Evolutionary conservation across 495 filamentous ascomycete species (phyloP), one percentile per base, ranked within the genome.

Genomic region (Penicillium desertorum): DNA sequence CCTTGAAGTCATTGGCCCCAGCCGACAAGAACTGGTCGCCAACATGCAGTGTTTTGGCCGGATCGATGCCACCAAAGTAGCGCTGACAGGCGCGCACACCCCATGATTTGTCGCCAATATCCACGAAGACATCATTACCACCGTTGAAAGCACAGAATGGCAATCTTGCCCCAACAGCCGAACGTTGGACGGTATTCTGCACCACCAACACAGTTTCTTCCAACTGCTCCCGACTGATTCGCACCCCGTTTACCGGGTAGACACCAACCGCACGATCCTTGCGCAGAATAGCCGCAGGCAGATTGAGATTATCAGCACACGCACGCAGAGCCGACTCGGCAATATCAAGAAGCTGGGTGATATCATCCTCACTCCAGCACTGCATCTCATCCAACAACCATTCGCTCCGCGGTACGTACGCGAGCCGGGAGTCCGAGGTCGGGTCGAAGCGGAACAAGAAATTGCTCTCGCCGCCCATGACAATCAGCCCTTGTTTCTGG

Each of bases 141-240:
- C 85, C 94, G 70, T 99, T 98, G 77, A 99, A 99, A 22, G 94
- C 95, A 67, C 95, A 99, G 67, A 99, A 99, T 1, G 95, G 94
- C 19, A 99, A 75, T 4, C 83, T 71, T 16, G 78, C 73, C 0
- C 86, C 87, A 1, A 87, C 84, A 2, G 80, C 75, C 36, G 88
- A 93, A 43, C 92, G 80, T 68, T 97, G 92, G 0, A 98, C 81
- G 16, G 89, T 89, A 71, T 96, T 95, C 64, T 97, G 93, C 20
- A 91, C 90, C 3, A 92, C 90, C 9, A 99, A 79, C 0, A 99
- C 95, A 0, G 92, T 97, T 74, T 99, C 95, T 69, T 99, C 94
- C 17, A 98, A 80, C 51, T 88, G 87, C 71, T 99, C 95, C 2
- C 95, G 85, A 17, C 84, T 79, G 64, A 98, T 90, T 44, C 86